phyloP scores from a whole-genome alignment of 495 filamentous ascomycete species.

The Talaromyces wortmannii region DNA sequence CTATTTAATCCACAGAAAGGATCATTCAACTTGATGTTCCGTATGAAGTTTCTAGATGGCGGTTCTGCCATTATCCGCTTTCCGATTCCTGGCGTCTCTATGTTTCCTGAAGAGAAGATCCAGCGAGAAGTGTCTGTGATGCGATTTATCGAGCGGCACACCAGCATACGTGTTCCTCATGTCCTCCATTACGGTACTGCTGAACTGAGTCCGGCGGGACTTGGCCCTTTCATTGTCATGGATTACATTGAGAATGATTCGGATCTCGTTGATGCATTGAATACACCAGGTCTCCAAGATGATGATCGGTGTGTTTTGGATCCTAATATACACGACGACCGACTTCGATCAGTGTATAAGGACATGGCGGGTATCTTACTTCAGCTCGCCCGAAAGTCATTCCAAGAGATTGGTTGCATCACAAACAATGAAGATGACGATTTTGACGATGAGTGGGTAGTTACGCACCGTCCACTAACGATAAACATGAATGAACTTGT shows the following conservation, averaged over 20 bases:
- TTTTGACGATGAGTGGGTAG: conserved; percentile 8
- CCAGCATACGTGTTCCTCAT: conserved; percentile 31
- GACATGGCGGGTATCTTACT: conserved; percentile 25
- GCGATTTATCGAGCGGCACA: conserved; percentile 28
- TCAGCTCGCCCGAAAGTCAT: conserved; percentile 18
- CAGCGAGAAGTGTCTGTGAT: conserved; percentile 33
- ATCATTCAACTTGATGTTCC: conserved; percentile 9
- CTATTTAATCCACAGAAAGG: conserved; percentile 13
- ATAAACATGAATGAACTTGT: conserved; percentile 25
- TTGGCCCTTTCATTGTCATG: conserved; percentile 42
- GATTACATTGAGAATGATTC: conserved; percentile 24
- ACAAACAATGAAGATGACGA: conserved; percentile 6
- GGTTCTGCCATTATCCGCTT: conserved; percentile 8
- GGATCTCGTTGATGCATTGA: conserved; percentile 21
- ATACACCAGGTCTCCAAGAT: conserved; percentile 8
- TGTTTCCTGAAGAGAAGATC: conserved; percentile 29
- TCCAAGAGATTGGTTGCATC: conserved; percentile 24
- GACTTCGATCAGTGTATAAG: conserved; percentile 19
- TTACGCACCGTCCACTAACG: conserved; percentile 13
- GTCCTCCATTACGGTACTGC: conserved; percentile 25
- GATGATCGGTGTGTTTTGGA: conserved; percentile 17
- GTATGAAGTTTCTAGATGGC: conserved; percentile 4
- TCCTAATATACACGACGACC: conserved; percentile 14
- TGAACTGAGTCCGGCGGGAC: conserved; percentile 9
- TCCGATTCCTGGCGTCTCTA: conserved; percentile 8